Conservation (phyloP, 2,329 filamentous ascomycete genomes). For the Arthrobotrys pseudoclavata region DNA sequence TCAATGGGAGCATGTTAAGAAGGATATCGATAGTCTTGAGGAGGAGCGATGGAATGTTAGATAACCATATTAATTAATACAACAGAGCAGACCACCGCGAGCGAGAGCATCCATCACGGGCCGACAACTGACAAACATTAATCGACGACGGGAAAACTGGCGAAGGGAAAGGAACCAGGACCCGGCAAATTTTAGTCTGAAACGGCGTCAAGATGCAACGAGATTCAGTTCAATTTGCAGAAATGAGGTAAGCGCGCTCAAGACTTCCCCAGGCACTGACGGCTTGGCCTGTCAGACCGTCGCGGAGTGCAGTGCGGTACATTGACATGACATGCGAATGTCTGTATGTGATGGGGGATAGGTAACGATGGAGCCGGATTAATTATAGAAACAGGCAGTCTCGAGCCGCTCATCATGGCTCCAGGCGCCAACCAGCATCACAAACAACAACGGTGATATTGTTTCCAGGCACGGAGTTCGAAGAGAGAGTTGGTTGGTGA, state of each 20-base stretch:
- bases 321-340: too few species aligned
- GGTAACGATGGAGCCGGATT: slow-evolving; percentile 7
- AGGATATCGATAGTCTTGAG: neutral
- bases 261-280: too few species aligned
- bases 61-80: neutral
- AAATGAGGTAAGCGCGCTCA: too few species aligned
- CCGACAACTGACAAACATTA: neutral
- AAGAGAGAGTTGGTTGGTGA: too few species aligned
- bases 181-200: slow-evolving; percentile 14
- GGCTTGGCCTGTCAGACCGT: too few species aligned
- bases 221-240: neutral
- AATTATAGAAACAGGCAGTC: slow-evolving; percentile 21
- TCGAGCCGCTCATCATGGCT: slow-evolving; percentile 11
- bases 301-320: too few species aligned
- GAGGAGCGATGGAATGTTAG: slow-evolving; percentile 13
- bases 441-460: neutral
- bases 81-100: too few species aligned
- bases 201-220: slow-evolving; percentile 24
- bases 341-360: neutral
- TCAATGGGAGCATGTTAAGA: slow-evolving; percentile 13
- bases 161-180: neutral
- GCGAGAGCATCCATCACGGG: neutral
- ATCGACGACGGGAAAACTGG: too few species aligned
- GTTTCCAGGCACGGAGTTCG: too few species aligned
- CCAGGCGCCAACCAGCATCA: slow-evolving; percentile 15